Percentiles rank a stretch among this genome's conserved stretches.
Evolutionary conservation across 495 filamentous ascomycete species (phyloP).

Genomic region (Lophiostoma macrostomum): DNA sequence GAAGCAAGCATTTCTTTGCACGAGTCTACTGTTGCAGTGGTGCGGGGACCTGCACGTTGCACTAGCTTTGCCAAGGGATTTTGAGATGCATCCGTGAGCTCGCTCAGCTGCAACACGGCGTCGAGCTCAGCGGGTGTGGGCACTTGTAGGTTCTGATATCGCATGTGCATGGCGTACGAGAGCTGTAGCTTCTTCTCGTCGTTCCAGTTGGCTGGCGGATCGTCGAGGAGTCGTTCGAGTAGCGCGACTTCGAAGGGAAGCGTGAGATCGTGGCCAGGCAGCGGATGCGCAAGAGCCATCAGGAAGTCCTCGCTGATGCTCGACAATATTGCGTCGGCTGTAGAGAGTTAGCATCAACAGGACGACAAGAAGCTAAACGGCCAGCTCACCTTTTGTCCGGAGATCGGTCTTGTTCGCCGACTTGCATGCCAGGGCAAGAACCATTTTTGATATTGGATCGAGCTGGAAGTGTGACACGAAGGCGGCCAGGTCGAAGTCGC

Average conservation of each 20-base stretch:
- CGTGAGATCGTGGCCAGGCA: slow-evolving; percentile 59
- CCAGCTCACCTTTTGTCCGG: slow-evolving; percentile 74
- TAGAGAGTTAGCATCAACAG: slow-evolving; percentile 27
- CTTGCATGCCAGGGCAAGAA: slow-evolving; percentile 88
- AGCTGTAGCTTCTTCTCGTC: slow-evolving; percentile 68
- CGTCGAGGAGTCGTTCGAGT: slow-evolving; percentile 75
- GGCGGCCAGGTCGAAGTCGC: slow-evolving; percentile 86
- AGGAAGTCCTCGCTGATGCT: slow-evolving; percentile 73
- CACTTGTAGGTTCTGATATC: slow-evolving; percentile 61
- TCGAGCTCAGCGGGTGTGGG: slow-evolving; percentile 68
- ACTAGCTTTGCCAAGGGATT: slow-evolving; percentile 73
- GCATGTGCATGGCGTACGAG: slow-evolving; percentile 60
- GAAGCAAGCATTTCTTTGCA: slow-evolving; percentile 62
- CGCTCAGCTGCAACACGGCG: slow-evolving; percentile 69
- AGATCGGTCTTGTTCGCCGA: slow-evolving; percentile 72
- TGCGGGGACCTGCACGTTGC: slow-evolving; percentile 66
- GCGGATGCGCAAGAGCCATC: slow-evolving; percentile 47
- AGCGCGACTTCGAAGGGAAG: slow-evolving; percentile 68
- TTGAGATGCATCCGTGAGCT: slow-evolving; percentile 58
- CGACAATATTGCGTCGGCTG: slow-evolving; percentile 79
- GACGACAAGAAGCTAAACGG: not conserved
- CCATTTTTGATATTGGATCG: slow-evolving; percentile 78
- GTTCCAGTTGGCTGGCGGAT: slow-evolving; percentile 77
- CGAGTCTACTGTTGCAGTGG: slow-evolving; percentile 53
- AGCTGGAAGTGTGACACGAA: slow-evolving; percentile 94